A percentile compares a stretch with the other conserved stretches of the same genome.
phyloP scores from a whole-genome alignment of 345 rosid species.

The Iberis pinnata region DNA sequence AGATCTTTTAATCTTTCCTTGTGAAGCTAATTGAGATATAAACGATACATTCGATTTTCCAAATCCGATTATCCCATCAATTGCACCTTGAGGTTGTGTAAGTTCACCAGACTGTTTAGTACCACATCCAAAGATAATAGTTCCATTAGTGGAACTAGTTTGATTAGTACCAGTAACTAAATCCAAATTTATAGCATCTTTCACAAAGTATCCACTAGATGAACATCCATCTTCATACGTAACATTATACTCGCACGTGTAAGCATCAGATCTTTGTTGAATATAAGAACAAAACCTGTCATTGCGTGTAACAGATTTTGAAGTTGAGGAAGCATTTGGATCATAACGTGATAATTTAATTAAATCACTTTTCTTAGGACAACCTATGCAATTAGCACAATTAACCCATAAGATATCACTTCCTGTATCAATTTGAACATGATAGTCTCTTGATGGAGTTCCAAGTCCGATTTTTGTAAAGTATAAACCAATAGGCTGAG shows the following conservation, averaged over 20 bases:
- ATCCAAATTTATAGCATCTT: conserved; percentile 47
- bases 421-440: conserved; percentile 90
- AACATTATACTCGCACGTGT: conserved; percentile 56
- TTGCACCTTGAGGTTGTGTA: conserved; percentile 52
- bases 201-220: conserved; percentile 62
- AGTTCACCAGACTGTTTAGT: conserved; percentile 72
- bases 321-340: conserved; percentile 39
- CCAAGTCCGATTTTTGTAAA: conserved; percentile 65
- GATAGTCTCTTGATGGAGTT: conserved; percentile 60
- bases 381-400: conserved; percentile 52
- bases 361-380: conserved; percentile 65
- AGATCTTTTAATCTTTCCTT: conserved; percentile 54
- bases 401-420: conserved; percentile 93
- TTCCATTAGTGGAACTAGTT: conserved; percentile 47
- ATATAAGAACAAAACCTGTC: conserved; percentile 57
- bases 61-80: conserved; percentile 88
- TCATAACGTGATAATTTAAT: conserved; percentile 67
- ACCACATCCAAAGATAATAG: conserved; percentile 80
- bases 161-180: conserved; percentile 52
- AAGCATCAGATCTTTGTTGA: conserved; percentile 50
- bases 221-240: conserved; percentile 76
- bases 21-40: conserved; percentile 74
- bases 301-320: conserved; percentile 37
- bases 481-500: conserved; percentile 65
- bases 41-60: conserved; percentile 85